Evolutionary conservation across 768 basidiomycete species (phyloP).

Genomic region (Tylopilus sp.): DNA sequence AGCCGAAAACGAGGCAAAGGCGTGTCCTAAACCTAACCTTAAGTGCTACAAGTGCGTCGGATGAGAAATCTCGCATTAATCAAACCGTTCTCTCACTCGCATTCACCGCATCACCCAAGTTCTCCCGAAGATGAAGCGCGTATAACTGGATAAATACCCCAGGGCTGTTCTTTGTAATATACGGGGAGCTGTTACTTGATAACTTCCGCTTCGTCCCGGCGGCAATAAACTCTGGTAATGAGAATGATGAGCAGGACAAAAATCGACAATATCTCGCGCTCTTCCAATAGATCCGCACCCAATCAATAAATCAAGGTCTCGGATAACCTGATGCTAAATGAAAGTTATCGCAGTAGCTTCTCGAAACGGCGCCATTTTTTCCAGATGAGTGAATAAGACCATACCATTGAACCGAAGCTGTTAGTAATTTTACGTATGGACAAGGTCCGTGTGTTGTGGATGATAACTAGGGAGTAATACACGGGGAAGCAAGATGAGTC

Average conservation of each 20-base stretch:
- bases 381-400: background rate
- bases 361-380: background rate
- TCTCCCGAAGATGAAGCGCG: conserved; percentile 1
- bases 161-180: background rate
- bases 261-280: background rate
- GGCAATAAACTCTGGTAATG: conserved; percentile 16
- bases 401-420: background rate
- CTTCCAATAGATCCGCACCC: background rate
- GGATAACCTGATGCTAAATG: background rate
- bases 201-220: conserved; percentile 12
- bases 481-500: background rate
- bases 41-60: background rate
- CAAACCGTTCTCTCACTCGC: background rate
- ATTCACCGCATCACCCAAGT: background rate
- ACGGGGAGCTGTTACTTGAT: background rate
- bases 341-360: background rate
- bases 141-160: background rate
- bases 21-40: conserved; percentile 23
- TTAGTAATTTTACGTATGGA: conserved; percentile 8
- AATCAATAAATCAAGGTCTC: background rate
- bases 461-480: background rate
- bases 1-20: conserved; percentile 24
- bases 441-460: background rate
- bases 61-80: conserved; percentile 5
- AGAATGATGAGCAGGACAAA: conserved; percentile 5